A percentile compares a stretch with the other conserved stretches of the same genome.
These are phyloP conservation scores for Gossypium gossypioides DNA, from an alignment of 441 rosid genomes.

Conservation along the genomic window DNA sequence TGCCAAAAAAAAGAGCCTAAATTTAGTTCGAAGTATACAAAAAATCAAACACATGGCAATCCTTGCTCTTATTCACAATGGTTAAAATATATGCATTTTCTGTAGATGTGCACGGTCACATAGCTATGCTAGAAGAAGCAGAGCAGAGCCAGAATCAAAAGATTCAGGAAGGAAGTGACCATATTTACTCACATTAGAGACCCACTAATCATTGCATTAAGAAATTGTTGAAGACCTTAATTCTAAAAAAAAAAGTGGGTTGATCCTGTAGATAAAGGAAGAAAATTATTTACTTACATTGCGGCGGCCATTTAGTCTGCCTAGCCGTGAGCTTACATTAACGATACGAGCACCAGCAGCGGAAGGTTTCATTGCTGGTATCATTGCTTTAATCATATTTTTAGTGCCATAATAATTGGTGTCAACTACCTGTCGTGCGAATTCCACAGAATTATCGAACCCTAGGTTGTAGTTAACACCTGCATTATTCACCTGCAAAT, in stretches of 20 bases:
- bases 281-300: conserved; percentile 47
- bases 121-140: no score
- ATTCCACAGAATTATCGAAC: conserved; percentile 63
- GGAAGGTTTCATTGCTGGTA: conserved; percentile 73
- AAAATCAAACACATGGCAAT: neutral
- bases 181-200: neutral
- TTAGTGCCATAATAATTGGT: conserved; percentile 78
- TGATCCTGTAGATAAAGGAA: neutral
- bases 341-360: conserved; percentile 74
- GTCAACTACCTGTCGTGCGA: conserved; percentile 42
- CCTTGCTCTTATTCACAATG: no score
- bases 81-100: no score
- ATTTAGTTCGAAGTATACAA: neutral
- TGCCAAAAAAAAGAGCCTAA: conserved; percentile 18
- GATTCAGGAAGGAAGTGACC: no score
- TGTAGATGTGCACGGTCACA: no score
- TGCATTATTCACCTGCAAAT: conserved; percentile 79
- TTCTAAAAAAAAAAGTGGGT: neutral
- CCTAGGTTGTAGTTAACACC: conserved; percentile 81
- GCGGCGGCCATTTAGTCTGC: conserved; percentile 61
- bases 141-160: no score
- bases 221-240: neutral
- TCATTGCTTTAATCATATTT: conserved; percentile 63
- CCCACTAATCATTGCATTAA: neutral
- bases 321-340: conserved; percentile 72